Evolutionary conservation across 1,284 basidiomycete genomes (phyloP).

Genomic region (Amylostereum areolatum): DNA sequence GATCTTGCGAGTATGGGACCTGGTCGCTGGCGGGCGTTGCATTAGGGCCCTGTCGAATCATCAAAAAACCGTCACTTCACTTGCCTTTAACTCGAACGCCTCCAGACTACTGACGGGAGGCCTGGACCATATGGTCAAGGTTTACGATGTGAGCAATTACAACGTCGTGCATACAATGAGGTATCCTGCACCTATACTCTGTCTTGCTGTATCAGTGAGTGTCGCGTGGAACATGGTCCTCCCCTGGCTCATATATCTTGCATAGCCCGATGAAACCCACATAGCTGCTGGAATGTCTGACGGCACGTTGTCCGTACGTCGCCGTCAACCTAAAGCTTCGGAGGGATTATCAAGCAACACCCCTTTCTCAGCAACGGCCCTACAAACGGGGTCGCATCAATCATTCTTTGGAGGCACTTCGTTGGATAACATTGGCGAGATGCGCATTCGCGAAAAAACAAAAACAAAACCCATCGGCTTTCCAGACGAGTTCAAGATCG

Average conservation of each 20-base stretch:
- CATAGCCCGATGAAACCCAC: conserved; percentile 91
- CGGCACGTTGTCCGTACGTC: conserved; percentile 86
- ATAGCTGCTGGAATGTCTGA: conserved; percentile 96
- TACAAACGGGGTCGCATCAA: conserved; percentile 63
- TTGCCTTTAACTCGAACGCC: conserved; percentile 75
- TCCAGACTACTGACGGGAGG: conserved; percentile 85
- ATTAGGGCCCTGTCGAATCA: conserved; percentile 91
- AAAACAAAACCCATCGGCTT: conserved; percentile 45
- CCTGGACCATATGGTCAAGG: conserved; percentile 97
- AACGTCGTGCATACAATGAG: conserved; percentile 98
- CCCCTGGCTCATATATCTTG: too few relatives aligned
- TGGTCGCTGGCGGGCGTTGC: conserved; percentile 89
- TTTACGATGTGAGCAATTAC: conserved; percentile 93
- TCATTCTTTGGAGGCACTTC: conserved; percentile 60
- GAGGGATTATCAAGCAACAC: conserved; percentile 44
- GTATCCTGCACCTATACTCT: conserved; percentile 90
- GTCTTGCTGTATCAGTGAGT: conserved; percentile 83
- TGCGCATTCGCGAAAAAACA: conserved; percentile 47
- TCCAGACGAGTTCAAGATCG: conserved; percentile 69
- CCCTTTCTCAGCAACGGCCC: conserved; percentile 34
- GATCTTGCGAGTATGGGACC: conserved; percentile 92
- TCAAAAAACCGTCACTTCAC: conserved; percentile 93
- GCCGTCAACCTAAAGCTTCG: conserved; percentile 72
- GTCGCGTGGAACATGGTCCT: too few relatives aligned
- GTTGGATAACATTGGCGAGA: conserved; percentile 49